phyloP scores from a whole-genome alignment of 78 protist genomes.

The Chrysochromulina parva region DNA sequence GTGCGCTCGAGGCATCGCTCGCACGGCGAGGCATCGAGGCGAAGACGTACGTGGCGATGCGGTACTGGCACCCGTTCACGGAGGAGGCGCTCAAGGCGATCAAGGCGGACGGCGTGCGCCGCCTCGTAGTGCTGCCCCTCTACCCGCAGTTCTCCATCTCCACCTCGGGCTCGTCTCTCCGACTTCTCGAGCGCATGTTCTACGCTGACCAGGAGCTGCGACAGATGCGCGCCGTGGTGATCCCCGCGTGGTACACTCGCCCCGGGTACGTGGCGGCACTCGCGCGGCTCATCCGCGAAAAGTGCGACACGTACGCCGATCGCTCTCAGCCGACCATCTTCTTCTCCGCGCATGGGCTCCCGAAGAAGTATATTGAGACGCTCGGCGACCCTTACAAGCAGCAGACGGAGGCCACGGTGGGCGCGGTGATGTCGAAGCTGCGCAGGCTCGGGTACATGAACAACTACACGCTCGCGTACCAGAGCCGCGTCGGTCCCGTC shows the following conservation, averaged over 20 bases:
- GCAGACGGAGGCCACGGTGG: too few relatives aligned
- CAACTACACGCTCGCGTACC: background rate
- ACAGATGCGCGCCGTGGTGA: background rate
- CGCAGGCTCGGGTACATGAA: background rate
- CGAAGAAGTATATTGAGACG: background rate
- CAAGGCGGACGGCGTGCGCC: background rate
- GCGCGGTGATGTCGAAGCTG: background rate
- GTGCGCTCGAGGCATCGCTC: background rate
- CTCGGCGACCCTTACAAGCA: background rate
- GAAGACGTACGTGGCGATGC: slow-evolving; percentile 37
- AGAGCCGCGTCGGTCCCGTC: background rate
- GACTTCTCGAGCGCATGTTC: background rate
- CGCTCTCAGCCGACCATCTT: background rate
- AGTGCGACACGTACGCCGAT: background rate
- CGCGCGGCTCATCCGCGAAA: background rate
- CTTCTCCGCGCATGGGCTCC: background rate
- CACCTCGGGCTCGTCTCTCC: slow-evolving; percentile 2
- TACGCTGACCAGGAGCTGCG: background rate
- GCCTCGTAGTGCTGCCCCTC: background rate
- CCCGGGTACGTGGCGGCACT: background rate
- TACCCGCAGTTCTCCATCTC: slow-evolving; percentile 28
- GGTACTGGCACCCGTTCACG: slow-evolving; percentile 45
- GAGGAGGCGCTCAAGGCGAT: slow-evolving; percentile 8
- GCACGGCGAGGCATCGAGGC: background rate
- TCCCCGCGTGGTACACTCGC: slow-evolving; percentile 5